phyloP scores from a whole-genome alignment of 2,329 filamentous ascomycete genomes.

The Cladosporium oxysporum region DNA sequence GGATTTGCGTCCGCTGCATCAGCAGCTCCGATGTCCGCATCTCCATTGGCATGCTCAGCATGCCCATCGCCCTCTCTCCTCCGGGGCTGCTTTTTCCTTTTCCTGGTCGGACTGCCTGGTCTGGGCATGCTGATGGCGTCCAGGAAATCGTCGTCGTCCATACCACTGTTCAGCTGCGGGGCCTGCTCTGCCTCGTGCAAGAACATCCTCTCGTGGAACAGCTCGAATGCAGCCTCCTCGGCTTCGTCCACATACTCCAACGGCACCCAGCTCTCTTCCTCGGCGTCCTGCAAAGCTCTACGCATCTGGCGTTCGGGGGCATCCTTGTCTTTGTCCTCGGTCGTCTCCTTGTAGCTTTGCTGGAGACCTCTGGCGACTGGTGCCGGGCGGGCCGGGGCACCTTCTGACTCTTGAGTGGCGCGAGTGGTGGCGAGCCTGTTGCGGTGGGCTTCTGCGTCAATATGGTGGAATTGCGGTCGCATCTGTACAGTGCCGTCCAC shows the following conservation, averaged over 20 bases:
- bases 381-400: constrained; percentile 45
- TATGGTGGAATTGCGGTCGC: constrained; percentile 87
- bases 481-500: constrained; percentile 83
- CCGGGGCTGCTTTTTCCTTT: constrained; percentile 41
- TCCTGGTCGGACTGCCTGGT: constrained; percentile 38
- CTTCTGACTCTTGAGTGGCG: constrained; percentile 47
- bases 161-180: constrained; percentile 54
- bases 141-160: constrained; percentile 61
- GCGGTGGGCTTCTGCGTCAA: constrained; percentile 80
- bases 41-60: neutral
- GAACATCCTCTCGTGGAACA: constrained; percentile 74
- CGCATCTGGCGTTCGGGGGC: constrained; percentile 66
- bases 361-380: constrained; percentile 28
- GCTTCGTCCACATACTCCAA: constrained; percentile 83
- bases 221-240: constrained; percentile 70
- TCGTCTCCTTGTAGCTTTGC: constrained; percentile 29
- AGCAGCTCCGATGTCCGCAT: neutral
- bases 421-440: constrained; percentile 52
- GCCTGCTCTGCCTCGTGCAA: constrained; percentile 49
- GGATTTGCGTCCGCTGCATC: constrained; percentile 21
- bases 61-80: constrained; percentile 22
- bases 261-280: constrained; percentile 78
- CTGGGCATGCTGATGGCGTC: constrained; percentile 62
- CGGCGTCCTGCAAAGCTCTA: constrained; percentile 72
- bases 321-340: constrained; percentile 63